Evolutionary conservation across 192 early-diverging fungal genomes (phyloP).

Genomic region (Coemansia umbellata): DNA sequence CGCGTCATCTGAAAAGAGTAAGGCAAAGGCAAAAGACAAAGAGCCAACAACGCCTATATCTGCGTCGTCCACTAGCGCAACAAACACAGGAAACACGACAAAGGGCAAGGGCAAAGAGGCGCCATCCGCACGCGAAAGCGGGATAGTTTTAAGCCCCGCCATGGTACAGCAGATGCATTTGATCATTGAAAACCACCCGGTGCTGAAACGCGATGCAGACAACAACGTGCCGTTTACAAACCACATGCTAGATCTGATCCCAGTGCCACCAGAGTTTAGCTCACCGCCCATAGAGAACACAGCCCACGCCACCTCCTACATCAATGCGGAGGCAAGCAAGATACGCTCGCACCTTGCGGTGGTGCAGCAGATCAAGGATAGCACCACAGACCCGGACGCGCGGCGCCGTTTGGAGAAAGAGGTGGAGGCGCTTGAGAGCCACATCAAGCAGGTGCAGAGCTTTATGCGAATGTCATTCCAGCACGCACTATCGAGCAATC

Average conservation of each 20-base stretch:
- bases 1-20: slow-evolving; percentile 2
- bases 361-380: slow-evolving; percentile 27
- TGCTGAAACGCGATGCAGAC: slow-evolving; percentile 41
- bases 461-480: slow-evolving; percentile 48
- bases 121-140: slow-evolving; percentile 18
- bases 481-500: slow-evolving; percentile 32
- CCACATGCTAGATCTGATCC: slow-evolving; percentile 36
- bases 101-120: slow-evolving; percentile 21
- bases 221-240: slow-evolving; percentile 50
- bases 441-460: slow-evolving; percentile 30
- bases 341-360: slow-evolving; percentile 35
- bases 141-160: slow-evolving; percentile 39
- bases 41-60: not conserved
- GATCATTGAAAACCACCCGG: slow-evolving; percentile 43
- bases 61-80: not conserved
- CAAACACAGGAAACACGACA: not conserved
- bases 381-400: slow-evolving; percentile 23
- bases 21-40: slow-evolving; percentile 12
- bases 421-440: slow-evolving; percentile 17
- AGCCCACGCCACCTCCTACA: slow-evolving; percentile 34
- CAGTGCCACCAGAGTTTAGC: slow-evolving; percentile 29
- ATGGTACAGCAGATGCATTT: slow-evolving; percentile 46
- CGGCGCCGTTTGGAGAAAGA: slow-evolving; percentile 26
- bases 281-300: slow-evolving; percentile 25
- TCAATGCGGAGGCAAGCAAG: slow-evolving; percentile 35